phyloP scores from a whole-genome alignment of 2,329 filamentous ascomycete species.

The Ascochyta clinopodiicola region DNA sequence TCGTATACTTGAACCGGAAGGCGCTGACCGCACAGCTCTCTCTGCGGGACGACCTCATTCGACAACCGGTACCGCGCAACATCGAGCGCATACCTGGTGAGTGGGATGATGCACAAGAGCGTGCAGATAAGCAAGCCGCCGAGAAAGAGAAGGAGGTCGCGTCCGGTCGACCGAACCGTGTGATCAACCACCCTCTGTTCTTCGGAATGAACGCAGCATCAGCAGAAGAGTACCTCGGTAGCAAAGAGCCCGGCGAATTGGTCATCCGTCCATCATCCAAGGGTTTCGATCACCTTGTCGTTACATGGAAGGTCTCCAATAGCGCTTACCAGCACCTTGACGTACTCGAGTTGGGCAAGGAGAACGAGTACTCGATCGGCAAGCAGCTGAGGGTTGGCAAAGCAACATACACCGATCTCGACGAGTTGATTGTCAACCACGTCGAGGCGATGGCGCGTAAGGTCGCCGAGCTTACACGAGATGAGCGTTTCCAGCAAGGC shows the following conservation, averaged over 20 bases:
- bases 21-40: constrained; percentile 84
- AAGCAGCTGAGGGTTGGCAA: constrained; percentile 85
- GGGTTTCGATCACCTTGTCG: constrained; percentile 90
- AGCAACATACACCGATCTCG: constrained; percentile 92
- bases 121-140: constrained; percentile 76
- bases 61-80: constrained; percentile 57
- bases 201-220: constrained; percentile 89
- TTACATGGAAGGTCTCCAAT: constrained; percentile 98
- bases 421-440: constrained; percentile 96
- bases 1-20: constrained; percentile 86
- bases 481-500: constrained; percentile 90
- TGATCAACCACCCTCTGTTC: constrained; percentile 98
- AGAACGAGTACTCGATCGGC: constrained; percentile 94
- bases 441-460: constrained; percentile 98
- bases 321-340: constrained; percentile 98
- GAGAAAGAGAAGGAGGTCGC: constrained; percentile 85
- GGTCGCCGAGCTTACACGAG: constrained; percentile 92
- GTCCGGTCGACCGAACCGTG: constrained; percentile 85
- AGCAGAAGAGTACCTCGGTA: constrained; percentile 90
- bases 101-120: constrained; percentile 87
- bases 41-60: constrained; percentile 80
- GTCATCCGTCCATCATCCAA: constrained; percentile 96
- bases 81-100: constrained; percentile 76
- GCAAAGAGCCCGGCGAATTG: constrained; percentile 83
- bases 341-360: constrained; percentile 94